phyloP scores from a whole-genome alignment of 176 grass and related monocot genomes.

The Saccharum officinarum region DNA sequence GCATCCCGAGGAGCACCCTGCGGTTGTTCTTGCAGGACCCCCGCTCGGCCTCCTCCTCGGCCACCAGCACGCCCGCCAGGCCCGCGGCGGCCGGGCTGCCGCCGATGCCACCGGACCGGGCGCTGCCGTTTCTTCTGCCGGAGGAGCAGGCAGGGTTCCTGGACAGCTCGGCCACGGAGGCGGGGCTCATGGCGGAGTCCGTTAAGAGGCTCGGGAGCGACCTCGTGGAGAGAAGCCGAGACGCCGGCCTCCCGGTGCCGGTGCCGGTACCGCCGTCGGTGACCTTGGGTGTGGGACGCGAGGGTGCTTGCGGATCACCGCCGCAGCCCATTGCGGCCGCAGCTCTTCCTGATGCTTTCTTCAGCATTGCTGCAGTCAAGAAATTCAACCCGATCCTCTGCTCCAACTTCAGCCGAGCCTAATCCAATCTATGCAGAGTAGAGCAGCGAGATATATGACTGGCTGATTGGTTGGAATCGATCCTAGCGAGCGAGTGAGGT shows the following conservation, averaged over 20 bases:
- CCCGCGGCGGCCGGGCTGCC: slow-evolving; percentile 12
- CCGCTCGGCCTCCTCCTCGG: slow-evolving; percentile 4
- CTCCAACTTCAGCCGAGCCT: background rate
- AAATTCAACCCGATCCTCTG: background rate
- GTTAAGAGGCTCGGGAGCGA: slow-evolving; percentile 23
- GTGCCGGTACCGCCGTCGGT: background rate
- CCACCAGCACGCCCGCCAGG: slow-evolving; percentile 33
- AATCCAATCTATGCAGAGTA: background rate
- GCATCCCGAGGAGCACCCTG: slow-evolving; percentile 45
- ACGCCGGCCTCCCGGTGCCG: background rate
- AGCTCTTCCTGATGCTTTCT: slow-evolving; percentile 22
- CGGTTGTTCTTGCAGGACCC: background rate
- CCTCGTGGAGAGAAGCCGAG: slow-evolving; percentile 29
- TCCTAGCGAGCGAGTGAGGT: background rate
- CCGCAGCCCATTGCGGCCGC: background rate
- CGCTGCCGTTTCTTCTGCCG: background rate
- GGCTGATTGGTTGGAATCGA: background rate
- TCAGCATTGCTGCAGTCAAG: slow-evolving; percentile 22
- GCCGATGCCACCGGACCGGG: background rate
- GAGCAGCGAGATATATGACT: background rate
- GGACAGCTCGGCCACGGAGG: background rate
- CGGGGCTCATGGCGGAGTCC: background rate
- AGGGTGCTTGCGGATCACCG: background rate
- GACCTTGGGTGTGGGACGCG: background rate
- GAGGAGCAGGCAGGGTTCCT: slow-evolving; percentile 5